Evolutionary conservation across 805 yeast genomes (phyloP).

Genomic region (Hanseniaspora valbyensis): DNA sequence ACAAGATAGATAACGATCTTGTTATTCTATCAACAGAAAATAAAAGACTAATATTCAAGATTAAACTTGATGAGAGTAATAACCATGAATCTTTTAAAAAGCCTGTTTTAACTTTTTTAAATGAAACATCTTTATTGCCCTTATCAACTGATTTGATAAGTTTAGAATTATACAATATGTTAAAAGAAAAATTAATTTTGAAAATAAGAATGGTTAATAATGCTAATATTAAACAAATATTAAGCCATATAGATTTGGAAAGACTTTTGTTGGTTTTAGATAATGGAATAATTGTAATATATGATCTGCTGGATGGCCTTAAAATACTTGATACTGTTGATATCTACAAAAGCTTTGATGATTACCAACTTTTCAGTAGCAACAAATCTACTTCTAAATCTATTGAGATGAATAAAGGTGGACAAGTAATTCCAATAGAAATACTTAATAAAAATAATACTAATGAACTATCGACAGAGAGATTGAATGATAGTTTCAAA

Average conservation of each 20-base stretch:
- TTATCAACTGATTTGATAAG: not conserved
- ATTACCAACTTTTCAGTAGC: slow-evolving; percentile 10
- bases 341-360: slow-evolving; percentile 14
- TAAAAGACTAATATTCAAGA: slow-evolving; percentile 5
- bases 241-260: slow-evolving; percentile 9
- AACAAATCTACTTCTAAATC: not conserved
- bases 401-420: slow-evolving; percentile 11
- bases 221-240: not conserved
- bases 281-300: slow-evolving; percentile 4
- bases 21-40: slow-evolving; percentile 7
- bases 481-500: slow-evolving; percentile 2
- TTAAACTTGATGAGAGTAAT: not conserved
- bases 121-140: slow-evolving; percentile 13
- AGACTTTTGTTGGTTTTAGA: slow-evolving; percentile 7
- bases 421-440: slow-evolving; percentile 2
- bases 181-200: slow-evolving; percentile 11
- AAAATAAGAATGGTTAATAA: slow-evolving; percentile 7
- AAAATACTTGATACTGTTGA: slow-evolving; percentile 10
- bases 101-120: slow-evolving; percentile 4
- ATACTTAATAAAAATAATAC: not conserved
- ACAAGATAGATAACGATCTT: not conserved
- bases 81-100: not conserved
- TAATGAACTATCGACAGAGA: not conserved
- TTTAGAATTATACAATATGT: slow-evolving; percentile 12
- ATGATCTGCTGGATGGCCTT: slow-evolving; percentile 12